phyloP scores from a whole-genome alignment of 495 filamentous ascomycete species.

The Xylaria venustula region DNA sequence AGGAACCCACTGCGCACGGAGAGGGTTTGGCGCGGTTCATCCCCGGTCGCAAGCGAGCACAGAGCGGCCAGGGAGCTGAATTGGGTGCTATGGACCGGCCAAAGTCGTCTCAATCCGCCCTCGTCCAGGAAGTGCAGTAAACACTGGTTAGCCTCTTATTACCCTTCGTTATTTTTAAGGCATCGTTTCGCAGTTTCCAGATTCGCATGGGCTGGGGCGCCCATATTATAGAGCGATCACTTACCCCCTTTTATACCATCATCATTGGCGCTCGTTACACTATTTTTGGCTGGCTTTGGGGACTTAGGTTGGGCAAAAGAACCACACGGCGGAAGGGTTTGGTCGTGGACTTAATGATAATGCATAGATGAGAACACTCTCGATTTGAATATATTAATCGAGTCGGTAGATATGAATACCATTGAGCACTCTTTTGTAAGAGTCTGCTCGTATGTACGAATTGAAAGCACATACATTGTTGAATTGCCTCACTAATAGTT shows the following conservation, averaged over 20 bases:
- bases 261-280: slow-evolving; percentile 12
- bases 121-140: slow-evolving; percentile 37
- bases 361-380: slow-evolving; percentile 12
- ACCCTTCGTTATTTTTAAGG: slow-evolving; percentile 20
- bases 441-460: not conserved
- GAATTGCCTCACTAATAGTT: too few species aligned
- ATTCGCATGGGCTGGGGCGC: slow-evolving; percentile 21
- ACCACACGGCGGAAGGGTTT: not conserved
- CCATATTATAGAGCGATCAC: slow-evolving; percentile 27
- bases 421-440: not conserved
- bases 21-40: slow-evolving; percentile 62
- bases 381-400: slow-evolving; percentile 5
- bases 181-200: slow-evolving; percentile 25
- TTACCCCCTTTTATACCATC: slow-evolving; percentile 15
- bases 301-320: not conserved
- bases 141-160: slow-evolving; percentile 1
- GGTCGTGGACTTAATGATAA: slow-evolving; percentile 14
- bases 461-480: too few species aligned
- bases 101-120: slow-evolving; percentile 25
- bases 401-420: slow-evolving; percentile 1
- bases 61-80: slow-evolving; percentile 72
- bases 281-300: not conserved
- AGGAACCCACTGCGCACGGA: slow-evolving; percentile 35
- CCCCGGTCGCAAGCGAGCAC: slow-evolving; percentile 68
- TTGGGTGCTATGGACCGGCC: slow-evolving; percentile 55